Evolutionary conservation across 2,329 filamentous ascomycete genomes (phyloP), one percentile per base, ranked within the genome.

Genomic region (Venturia asperata): DNA sequence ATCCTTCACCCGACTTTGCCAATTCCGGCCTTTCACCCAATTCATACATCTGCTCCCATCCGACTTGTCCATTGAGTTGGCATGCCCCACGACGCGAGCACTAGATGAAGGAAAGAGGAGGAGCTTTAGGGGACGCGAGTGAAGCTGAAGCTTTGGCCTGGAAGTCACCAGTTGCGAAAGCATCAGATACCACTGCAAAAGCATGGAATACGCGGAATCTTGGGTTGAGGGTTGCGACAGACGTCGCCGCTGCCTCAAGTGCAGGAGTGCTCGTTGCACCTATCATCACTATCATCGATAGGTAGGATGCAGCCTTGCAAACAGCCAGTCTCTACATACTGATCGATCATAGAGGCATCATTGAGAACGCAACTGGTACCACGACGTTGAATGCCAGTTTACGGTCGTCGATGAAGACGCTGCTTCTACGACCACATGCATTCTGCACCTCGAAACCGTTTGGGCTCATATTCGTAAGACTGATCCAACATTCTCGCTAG

Each of bases 261-360:
- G 90, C 92, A 13, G 91, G 88, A 1, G 83, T 83, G 7, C 78
- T 94, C 67, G 88, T 96, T 61, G 91, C 92, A 64, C 92, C 92
- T 1, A 74, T 95, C 47, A 93, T 96, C 68, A 89, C 89, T 45
- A 88, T 94, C 69, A 94, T 97, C 76, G 92, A 96, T 76, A 86
- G 88, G 89, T 92, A 79, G 67, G 79, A 71, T 24, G 19, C 17
- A 21, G 19, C 27, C 49, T 41, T 37, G 1, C 19, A 13, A 27
- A 9, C 5, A 41, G 34, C 3, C 15, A n/a, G 30, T 19, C 15
- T 30, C n/a, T 5, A 56, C 17, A 49, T 13, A 62, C 63, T 45
- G 56, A 63, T 55, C n/a, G 42, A 21, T 68, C 56, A 24, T 68
- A 89, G 87, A 72, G 87, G 85, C 66, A 91, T 92, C 72, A 91